phyloP scores from a whole-genome alignment of 192 early-diverging fungal species.

The Coemansia sp. region DNA sequence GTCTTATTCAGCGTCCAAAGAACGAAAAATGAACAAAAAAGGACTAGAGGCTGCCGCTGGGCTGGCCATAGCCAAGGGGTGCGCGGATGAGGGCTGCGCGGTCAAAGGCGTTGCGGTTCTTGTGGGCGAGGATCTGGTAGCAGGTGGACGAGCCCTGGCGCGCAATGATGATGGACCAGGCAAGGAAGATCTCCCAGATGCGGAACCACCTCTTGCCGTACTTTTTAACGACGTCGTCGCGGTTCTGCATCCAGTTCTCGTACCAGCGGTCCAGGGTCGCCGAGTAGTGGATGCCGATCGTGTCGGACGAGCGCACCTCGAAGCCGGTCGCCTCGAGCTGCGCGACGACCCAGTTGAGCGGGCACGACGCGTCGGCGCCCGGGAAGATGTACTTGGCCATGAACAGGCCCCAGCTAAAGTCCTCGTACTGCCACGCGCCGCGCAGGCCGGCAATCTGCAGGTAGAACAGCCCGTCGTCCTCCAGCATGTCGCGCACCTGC shows the following conservation, averaged over 20 bases:
- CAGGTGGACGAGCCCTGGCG: constrained; percentile 96
- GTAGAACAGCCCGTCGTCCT: constrained; percentile 98
- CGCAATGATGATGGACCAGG: constrained; percentile 93
- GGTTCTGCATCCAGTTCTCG: constrained; percentile 96
- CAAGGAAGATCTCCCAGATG: constrained; percentile 98
- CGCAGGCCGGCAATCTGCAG: constrained; percentile 97
- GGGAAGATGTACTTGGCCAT: constrained; percentile 99
- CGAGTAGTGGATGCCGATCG: constrained; percentile 97
- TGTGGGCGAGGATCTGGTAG: constrained; percentile 95
- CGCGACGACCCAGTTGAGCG: constrained; percentile 92
- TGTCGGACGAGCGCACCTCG: constrained; percentile 85
- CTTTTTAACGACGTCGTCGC: constrained; percentile 73
- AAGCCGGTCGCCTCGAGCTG: constrained; percentile 94
- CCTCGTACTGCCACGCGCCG: constrained; percentile 76
- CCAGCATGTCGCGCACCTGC: constrained; percentile 91
- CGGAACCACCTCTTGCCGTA: constrained; percentile 93
- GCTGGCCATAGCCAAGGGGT: constrained; percentile 33
- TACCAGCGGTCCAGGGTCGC: constrained; percentile 96
- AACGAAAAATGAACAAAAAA: neutral
- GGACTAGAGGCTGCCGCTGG: constrained; percentile 20
- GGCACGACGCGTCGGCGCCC: constrained; percentile 95
- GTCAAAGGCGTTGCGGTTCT: constrained; percentile 96
- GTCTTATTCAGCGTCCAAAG: too few species aligned
- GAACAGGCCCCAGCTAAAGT: constrained; percentile 89
- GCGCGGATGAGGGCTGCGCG: constrained; percentile 61